A percentile compares a stretch with the other conserved stretches of the same genome.
Evolutionary conservation across 2,329 filamentous ascomycete species (phyloP).

Genomic region (Aspergillaceae sp.): DNA sequence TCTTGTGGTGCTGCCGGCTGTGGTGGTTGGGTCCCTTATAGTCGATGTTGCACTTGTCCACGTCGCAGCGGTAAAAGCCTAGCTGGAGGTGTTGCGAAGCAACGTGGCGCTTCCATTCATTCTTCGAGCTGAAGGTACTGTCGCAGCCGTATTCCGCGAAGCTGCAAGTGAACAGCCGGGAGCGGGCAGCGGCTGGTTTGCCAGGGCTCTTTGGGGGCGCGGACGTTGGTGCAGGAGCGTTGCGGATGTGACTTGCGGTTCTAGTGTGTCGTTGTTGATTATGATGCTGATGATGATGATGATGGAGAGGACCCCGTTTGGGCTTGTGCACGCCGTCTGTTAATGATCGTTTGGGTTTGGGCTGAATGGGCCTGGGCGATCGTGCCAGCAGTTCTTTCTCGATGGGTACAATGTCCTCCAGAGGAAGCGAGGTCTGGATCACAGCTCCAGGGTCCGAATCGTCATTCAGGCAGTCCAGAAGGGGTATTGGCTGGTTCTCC

Average conservation of each 20-base stretch:
- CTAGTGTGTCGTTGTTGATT: too few species aligned
- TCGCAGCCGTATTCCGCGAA: constrained; percentile 69
- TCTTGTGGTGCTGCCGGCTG: constrained; percentile 14
- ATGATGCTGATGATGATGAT: too few species aligned
- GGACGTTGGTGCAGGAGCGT: neutral
- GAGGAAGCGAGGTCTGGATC: too few species aligned
- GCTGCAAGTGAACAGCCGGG: constrained; percentile 61
- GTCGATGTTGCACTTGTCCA: constrained; percentile 45
- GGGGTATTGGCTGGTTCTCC: constrained; percentile 6
- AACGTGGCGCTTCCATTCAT: constrained; percentile 93
- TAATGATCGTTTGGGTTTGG: neutral
- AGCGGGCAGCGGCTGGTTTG: constrained; percentile 20
- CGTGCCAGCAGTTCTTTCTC: too few species aligned
- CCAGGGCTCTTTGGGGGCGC: neutral
- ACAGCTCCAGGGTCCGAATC: neutral
- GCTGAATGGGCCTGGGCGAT: too few species aligned
- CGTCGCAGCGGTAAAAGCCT: constrained; percentile 65
- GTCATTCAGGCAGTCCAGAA: neutral
- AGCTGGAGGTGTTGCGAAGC: constrained; percentile 69
- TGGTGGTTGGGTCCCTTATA: constrained; percentile 55
- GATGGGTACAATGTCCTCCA: too few species aligned
- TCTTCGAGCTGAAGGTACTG: constrained; percentile 68
- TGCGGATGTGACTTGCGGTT: neutral
- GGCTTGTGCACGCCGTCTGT: neutral
- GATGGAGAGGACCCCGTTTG: too few species aligned